Evolutionary conservation across 306 rosid species (phyloP).

Genomic region (Cicer cuneatum): DNA sequence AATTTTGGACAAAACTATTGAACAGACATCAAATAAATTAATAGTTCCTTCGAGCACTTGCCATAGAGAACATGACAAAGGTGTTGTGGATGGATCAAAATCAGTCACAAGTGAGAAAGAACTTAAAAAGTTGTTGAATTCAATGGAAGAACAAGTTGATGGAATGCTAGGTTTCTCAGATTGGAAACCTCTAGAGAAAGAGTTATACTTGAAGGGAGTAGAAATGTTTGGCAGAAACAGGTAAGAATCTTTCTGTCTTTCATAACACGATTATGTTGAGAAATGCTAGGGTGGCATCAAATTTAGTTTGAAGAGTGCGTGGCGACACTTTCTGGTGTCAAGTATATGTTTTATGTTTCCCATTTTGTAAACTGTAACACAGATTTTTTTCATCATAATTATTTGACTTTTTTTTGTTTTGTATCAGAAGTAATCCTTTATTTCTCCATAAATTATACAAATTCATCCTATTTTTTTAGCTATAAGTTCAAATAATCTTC

Average conservation of each 20-base stretch:
- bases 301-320: slow-evolving; percentile 34
- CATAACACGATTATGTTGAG: slow-evolving; percentile 25
- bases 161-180: slow-evolving; percentile 51
- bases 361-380: slow-evolving; percentile 2
- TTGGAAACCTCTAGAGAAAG: slow-evolving; percentile 91
- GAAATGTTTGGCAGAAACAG: slow-evolving; percentile 98
- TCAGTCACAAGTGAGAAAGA: slow-evolving; percentile 51
- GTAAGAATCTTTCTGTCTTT: slow-evolving; percentile 49
- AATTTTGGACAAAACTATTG: slow-evolving; percentile 45
- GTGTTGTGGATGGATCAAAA: slow-evolving; percentile 46
- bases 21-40: slow-evolving; percentile 51
- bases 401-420: neutral
- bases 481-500: slow-evolving; percentile 29
- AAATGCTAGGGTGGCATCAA: slow-evolving; percentile 25
- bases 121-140: slow-evolving; percentile 47
- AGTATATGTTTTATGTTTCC: slow-evolving; percentile 36
- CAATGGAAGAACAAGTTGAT: slow-evolving; percentile 50
- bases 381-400: neutral
- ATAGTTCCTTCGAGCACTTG: slow-evolving; percentile 52
- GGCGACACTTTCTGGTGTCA: slow-evolving; percentile 21
- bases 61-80: slow-evolving; percentile 49
- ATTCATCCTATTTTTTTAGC: slow-evolving; percentile 39
- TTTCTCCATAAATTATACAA: slow-evolving; percentile 31
- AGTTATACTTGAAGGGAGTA: slow-evolving; percentile 84
- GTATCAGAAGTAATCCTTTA: slow-evolving; percentile 14